A percentile compares a stretch with the other conserved stretches of the same genome.
Evolutionary conservation across 139 green algal species (phyloP).

Genomic region (Micromonas pusilla): DNA sequence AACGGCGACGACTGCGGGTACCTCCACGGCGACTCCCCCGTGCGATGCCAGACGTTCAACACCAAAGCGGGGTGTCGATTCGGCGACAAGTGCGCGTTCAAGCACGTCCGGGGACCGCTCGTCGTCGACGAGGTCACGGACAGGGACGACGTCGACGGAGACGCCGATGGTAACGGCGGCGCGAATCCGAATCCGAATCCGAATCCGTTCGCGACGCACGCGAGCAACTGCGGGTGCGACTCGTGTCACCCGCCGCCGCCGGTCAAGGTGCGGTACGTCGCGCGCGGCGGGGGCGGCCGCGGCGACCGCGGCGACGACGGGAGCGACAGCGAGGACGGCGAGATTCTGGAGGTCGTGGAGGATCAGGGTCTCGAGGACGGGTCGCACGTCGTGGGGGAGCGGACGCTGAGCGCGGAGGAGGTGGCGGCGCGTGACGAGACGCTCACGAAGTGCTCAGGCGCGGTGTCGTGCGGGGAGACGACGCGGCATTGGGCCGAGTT

Average conservation of each 20-base stretch:
- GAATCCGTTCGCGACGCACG: background rate
- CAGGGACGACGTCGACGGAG: too few relatives aligned
- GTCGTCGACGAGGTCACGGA: too few relatives aligned
- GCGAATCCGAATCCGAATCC: too few relatives aligned
- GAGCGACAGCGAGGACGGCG: background rate
- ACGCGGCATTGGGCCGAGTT: background rate
- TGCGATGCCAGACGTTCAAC: background rate
- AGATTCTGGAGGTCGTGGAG: background rate
- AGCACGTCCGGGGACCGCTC: background rate
- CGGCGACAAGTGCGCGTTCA: conserved; percentile 8
- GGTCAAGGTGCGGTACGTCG: background rate
- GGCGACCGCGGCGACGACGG: background rate
- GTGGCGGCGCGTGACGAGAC: background rate
- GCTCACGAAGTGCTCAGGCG: background rate
- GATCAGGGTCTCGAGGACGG: background rate
- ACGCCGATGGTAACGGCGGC: too few relatives aligned
- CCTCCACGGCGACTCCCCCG: background rate
- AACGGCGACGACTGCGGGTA: background rate
- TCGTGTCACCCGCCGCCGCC: background rate
- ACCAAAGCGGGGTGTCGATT: background rate
- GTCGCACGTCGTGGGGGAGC: background rate
- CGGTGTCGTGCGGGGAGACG: background rate
- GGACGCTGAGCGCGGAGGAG: background rate
- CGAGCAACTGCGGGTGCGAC: conserved; percentile 2
- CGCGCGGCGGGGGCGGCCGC: background rate